phyloP scores from a whole-genome alignment of 2,329 filamentous ascomycete species.

The Cephalotrichum gorgonifer region DNA sequence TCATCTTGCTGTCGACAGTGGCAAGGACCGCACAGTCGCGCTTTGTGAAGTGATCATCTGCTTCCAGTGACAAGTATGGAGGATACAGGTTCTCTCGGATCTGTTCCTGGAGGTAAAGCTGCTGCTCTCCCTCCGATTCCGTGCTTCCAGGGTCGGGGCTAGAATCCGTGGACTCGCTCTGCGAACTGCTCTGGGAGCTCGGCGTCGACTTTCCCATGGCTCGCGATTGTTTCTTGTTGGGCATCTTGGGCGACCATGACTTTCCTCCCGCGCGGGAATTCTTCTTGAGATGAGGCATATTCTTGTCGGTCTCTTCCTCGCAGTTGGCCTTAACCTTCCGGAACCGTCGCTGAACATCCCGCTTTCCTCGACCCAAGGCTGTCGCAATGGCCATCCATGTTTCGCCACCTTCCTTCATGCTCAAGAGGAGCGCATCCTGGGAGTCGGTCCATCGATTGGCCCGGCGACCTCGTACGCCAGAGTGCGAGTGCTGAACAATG shows the following conservation, averaged over 20 bases:
- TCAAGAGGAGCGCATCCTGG: slow-evolving; percentile 20
- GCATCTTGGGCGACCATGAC: background rate
- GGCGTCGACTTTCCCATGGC: slow-evolving; percentile 1
- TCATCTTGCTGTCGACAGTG: slow-evolving; percentile 20
- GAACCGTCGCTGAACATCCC: slow-evolving; percentile 21
- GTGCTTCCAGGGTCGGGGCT: background rate
- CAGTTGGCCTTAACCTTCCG: slow-evolving; percentile 16
- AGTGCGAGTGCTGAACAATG: background rate
- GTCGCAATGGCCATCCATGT: slow-evolving; percentile 20
- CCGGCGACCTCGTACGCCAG: background rate
- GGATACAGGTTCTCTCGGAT: slow-evolving; percentile 21
- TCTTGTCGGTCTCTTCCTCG: background rate
- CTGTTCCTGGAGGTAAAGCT: slow-evolving; percentile 19
- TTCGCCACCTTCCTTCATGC: slow-evolving; percentile 21
- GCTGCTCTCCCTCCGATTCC: slow-evolving; percentile 12
- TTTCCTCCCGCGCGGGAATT: background rate
- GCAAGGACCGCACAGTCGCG: slow-evolving; percentile 24
- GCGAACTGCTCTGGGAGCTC: background rate
- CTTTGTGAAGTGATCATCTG: slow-evolving; percentile 15
- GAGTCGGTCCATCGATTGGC: slow-evolving; percentile 19
- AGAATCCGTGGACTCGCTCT: background rate
- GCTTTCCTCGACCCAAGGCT: slow-evolving; percentile 16
- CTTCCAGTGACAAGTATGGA: slow-evolving; percentile 8
- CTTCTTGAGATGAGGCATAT: background rate
- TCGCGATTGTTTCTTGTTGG: slow-evolving; percentile 3